Evolutionary conservation across 1,284 basidiomycete genomes (phyloP).

Genomic region (Stereum hirsutum): DNA sequence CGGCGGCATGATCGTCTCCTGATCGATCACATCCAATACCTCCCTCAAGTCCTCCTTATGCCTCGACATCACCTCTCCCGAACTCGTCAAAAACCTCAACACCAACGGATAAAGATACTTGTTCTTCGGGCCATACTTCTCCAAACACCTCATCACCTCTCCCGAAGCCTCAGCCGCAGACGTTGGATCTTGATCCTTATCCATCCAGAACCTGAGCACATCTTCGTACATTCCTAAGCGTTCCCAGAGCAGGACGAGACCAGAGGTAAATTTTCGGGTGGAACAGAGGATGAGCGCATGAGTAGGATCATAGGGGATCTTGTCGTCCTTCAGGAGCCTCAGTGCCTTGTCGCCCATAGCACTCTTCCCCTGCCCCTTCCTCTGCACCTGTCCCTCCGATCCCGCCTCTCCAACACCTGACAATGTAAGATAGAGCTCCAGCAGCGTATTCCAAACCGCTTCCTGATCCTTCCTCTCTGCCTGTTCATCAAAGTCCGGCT

Average conservation of each 20-base stretch:
- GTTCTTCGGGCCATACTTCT: constrained; percentile 63
- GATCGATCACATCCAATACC: constrained; percentile 73
- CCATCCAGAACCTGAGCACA: constrained; percentile 88
- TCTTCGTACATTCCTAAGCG: constrained; percentile 95
- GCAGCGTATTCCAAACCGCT: constrained; percentile 92
- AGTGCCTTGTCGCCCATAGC: constrained; percentile 54
- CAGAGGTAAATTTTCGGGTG: constrained; percentile 71
- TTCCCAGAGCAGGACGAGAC: constrained; percentile 89
- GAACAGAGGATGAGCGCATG: constrained; percentile 94
- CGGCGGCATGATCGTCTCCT: constrained; percentile 77
- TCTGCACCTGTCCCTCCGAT: constrained; percentile 13
- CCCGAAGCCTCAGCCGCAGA: constrained; percentile 38
- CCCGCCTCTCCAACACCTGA: constrained; percentile 22
- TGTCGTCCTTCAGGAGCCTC: constrained; percentile 49
- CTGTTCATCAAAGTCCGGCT: constrained; percentile 34
- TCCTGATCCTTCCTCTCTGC: constrained; percentile 65
- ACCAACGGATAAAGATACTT: constrained; percentile 83
- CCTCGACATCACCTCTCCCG: constrained; percentile 53
- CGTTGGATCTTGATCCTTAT: constrained; percentile 38
- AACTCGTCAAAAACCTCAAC: constrained; percentile 84
- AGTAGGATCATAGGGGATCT: constrained; percentile 79
- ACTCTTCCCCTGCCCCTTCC: constrained; percentile 4
- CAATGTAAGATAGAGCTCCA: constrained; percentile 82
- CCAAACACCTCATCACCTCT: constrained; percentile 70
- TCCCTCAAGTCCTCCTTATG: constrained; percentile 66